Evolutionary conservation across 306 rosid species (phyloP).

Genomic region (Elaeagnus macrophylla): DNA sequence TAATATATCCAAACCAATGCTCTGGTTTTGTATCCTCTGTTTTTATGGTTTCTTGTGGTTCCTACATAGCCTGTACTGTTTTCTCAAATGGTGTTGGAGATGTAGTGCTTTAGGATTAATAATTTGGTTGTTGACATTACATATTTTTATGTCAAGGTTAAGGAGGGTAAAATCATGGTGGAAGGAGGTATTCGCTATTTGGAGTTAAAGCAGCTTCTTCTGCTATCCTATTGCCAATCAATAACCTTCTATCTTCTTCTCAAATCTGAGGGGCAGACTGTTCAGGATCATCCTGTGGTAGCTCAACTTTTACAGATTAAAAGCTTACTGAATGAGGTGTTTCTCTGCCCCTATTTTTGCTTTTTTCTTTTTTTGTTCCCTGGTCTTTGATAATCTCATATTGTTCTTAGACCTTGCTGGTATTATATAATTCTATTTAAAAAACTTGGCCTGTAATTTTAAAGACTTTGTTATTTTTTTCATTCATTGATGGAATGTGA

Average conservation of each 20-base stretch:
- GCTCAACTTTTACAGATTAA: conserved; percentile 72
- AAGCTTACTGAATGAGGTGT: conserved; percentile 65
- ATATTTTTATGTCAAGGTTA: conserved; percentile 39
- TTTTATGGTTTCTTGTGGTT: background rate
- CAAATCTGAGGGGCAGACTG: conserved; percentile 81
- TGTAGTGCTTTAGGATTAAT: background rate
- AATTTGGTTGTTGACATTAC: background rate
- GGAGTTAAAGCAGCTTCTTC: conserved; percentile 60
- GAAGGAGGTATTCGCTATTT: conserved; percentile 66
- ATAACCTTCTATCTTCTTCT: conserved; percentile 80
- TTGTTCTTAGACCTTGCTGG: background rate
- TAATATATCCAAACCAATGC: background rate
- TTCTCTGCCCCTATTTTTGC: conserved; percentile 10
- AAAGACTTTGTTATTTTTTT: too few species aligned
- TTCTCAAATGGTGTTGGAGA: background rate
- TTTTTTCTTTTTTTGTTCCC: background rate
- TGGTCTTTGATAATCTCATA: background rate
- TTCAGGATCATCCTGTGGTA: conserved; percentile 71
- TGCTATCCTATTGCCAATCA: conserved; percentile 78
- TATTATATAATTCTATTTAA: too few species aligned
- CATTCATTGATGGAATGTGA: too few species aligned
- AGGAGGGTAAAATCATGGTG: conserved; percentile 31
- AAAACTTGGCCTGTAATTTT: too few species aligned
- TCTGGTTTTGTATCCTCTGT: background rate
- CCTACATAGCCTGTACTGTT: background rate